A percentile compares a stretch with the other conserved stretches of the same genome.
These are phyloP conservation scores for Diospyros lotus DNA, from an alignment of 148 eudicot species.

Conservation along the genomic window DNA sequence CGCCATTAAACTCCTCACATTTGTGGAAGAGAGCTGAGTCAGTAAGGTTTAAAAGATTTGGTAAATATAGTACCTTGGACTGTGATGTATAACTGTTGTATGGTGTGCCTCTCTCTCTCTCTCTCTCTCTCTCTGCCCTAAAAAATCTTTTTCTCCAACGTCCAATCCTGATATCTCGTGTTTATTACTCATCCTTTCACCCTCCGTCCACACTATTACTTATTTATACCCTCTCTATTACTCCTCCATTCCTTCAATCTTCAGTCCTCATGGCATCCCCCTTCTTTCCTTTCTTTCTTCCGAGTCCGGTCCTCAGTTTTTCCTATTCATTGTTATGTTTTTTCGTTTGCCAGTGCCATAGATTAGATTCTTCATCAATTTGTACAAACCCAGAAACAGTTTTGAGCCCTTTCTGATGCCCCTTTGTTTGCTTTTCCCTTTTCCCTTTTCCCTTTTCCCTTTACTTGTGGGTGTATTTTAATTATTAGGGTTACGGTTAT, in stretches of 20 bases:
- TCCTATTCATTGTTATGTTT: background rate
- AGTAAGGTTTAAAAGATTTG: constrained; percentile 17
- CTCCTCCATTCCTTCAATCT: constrained; percentile 8
- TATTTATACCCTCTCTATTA: constrained; percentile 12
- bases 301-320: background rate
- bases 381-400: background rate
- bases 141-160: constrained; percentile 3
- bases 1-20: constrained; percentile 12
- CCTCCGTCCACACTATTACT: constrained; percentile 16
- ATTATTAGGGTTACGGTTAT: constrained; percentile 27
- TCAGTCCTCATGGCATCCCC: constrained; percentile 11
- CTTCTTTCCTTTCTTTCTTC: background rate
- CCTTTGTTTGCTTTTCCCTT: constrained; percentile 3
- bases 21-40: constrained; percentile 16
- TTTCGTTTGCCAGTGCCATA: background rate
- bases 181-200: constrained; percentile 20
- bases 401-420: background rate
- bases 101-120: constrained; percentile 19
- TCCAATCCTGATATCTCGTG: constrained; percentile 18
- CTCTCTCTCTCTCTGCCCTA: constrained; percentile 13
- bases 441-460: background rate
- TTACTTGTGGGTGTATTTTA: constrained; percentile 3
- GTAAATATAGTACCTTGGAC: constrained; percentile 48
- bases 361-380: background rate
- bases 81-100: constrained; percentile 61